These are phyloP conservation scores for Candida taoyuanica DNA, from an alignment of 805 yeast genomes.

Conservation along the genomic window DNA sequence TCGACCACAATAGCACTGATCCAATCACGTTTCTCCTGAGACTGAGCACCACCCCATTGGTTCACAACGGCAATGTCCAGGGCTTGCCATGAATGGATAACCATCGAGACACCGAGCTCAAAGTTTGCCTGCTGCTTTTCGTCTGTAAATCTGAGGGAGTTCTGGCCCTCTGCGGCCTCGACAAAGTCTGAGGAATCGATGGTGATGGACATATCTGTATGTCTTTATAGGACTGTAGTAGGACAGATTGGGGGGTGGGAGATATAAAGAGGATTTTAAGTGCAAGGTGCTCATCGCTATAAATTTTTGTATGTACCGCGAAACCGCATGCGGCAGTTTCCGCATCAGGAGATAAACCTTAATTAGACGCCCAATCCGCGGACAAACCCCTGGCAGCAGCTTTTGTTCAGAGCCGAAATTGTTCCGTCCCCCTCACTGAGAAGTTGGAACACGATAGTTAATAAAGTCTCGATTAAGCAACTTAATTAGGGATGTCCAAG, in stretches of 20 bases:
- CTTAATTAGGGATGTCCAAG: slow-evolving; percentile 22
- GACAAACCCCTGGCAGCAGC: too few relatives aligned
- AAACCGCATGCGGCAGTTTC: too few relatives aligned
- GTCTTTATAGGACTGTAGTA: background rate
- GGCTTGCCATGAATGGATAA: slow-evolving; percentile 86
- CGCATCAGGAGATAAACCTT: too few relatives aligned
- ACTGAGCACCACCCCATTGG: slow-evolving; percentile 93
- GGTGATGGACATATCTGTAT: slow-evolving; percentile 9
- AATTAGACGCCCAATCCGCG: too few relatives aligned
- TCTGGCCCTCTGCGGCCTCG: slow-evolving; percentile 42
- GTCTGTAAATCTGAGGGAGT: slow-evolving; percentile 41
- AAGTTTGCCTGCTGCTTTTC: slow-evolving; percentile 76
- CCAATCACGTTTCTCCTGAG: slow-evolving; percentile 94
- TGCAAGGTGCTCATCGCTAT: background rate
- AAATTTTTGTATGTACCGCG: too few relatives aligned
- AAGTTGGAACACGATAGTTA: too few relatives aligned
- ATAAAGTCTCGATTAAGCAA: too few relatives aligned
- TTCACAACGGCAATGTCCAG: slow-evolving; percentile 84
- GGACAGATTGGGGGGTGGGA: background rate
- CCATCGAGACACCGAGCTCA: slow-evolving; percentile 91
- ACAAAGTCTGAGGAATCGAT: slow-evolving; percentile 46
- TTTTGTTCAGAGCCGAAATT: too few relatives aligned
- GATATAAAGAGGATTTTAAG: background rate
- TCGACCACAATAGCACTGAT: slow-evolving; percentile 78
- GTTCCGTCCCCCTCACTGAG: too few relatives aligned